Evolutionary conservation across 805 yeast genomes (phyloP), one percentile per base, ranked within the genome.

Genomic region (Ogataea ganodermae): DNA sequence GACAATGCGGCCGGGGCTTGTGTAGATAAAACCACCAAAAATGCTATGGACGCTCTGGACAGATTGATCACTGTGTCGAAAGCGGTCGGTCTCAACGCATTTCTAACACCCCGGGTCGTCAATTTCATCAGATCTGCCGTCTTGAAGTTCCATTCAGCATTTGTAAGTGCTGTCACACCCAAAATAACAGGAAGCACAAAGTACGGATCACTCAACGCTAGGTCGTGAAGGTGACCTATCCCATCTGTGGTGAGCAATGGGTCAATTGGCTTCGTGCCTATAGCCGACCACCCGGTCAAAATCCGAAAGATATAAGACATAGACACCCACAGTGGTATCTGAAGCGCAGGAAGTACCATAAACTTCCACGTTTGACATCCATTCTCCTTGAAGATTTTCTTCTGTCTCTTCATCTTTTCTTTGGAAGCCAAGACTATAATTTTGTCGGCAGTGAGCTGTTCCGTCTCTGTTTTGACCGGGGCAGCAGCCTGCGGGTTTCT

Each of bases 1-100:
- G 85, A 80, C 28, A 91, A 69, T 0, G 95, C 89, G 23, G 84
- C 72, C 0, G 98, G 96, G 0, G 96, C 95, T 58, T 90, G 94
- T 33, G 90, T 79, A 0, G 96, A 75, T 16, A 90, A 72, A 4
- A 89, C 90, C 85, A 89, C 89, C 67, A 92, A 72, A 53, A 88
- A 81, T 1, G 90, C 81, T 44, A 87, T 80, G 18, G 92, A 81
- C 53, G 88, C 73, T 58, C 97, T 73, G 2, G 95, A 80, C 1
- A 87, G 60, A 51, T 82, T 89, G 45, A 87, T 75, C 28, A 91
- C 60, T 2, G 89, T 76, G 57, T 82, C 87, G 42, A 80, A 73
- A 5, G 80, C 66, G 1, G 86, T 80, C 3, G 85, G 80, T 48
- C 87, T 70, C 13, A 74, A 59, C 3, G 72, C 60, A 49, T 71